phyloP scores from a whole-genome alignment of 192 early-diverging fungal species.

The Neocallimastix lanati region DNA sequence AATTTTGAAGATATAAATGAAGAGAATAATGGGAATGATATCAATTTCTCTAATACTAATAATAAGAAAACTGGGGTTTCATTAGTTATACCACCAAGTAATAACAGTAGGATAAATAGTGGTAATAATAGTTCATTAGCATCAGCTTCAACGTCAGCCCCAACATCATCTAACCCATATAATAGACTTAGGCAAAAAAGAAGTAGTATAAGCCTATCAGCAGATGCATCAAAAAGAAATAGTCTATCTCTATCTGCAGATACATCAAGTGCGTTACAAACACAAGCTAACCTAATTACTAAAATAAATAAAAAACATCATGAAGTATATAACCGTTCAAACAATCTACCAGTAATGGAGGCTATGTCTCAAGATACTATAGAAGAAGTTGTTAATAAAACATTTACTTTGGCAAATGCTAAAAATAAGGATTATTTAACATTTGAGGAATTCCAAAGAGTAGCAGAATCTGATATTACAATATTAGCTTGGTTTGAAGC shows the following conservation, averaged over 20 bases:
- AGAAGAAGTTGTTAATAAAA: slow-evolving; percentile 81
- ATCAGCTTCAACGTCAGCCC: background rate
- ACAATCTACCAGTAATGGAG: slow-evolving; percentile 60
- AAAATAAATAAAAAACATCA: background rate
- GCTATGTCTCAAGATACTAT: slow-evolving; percentile 83
- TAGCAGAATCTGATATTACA: slow-evolving; percentile 60
- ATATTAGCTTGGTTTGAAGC: slow-evolving; percentile 48
- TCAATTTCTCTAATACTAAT: background rate
- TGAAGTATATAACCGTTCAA: background rate
- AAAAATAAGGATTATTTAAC: slow-evolving; percentile 43
- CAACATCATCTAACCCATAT: background rate
- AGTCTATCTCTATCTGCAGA: background rate
- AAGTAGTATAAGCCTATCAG: background rate
- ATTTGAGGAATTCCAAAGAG: slow-evolving; percentile 57
- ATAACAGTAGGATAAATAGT: background rate
- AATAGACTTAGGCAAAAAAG: background rate
- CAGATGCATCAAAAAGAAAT: too few species aligned
- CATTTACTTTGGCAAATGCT: slow-evolving; percentile 35
- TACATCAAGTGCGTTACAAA: background rate
- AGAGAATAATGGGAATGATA: background rate
- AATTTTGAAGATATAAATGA: background rate
- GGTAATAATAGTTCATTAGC: background rate
- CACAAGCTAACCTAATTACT: background rate
- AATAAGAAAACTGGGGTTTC: background rate
- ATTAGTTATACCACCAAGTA: background rate